A percentile compares a stretch with the other conserved stretches of the same genome.
phyloP scores from a whole-genome alignment of 345 rosid species.

The Syzygium jambos region DNA sequence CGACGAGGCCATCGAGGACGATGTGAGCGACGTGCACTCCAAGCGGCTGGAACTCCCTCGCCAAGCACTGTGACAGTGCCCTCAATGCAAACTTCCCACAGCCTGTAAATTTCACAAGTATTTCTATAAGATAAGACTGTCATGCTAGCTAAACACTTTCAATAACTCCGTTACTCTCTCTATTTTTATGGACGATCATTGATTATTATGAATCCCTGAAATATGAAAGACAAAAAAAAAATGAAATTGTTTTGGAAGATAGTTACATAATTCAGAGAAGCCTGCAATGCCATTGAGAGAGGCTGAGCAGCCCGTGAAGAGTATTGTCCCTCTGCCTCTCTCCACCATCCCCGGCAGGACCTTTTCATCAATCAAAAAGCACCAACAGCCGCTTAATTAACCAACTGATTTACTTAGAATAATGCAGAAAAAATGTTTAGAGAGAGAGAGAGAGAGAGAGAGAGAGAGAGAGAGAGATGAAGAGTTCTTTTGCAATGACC shows the following conservation, averaged over 20 bases:
- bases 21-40: slow-evolving; percentile 92
- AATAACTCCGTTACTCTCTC: background rate
- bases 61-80: slow-evolving; percentile 75
- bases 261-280: slow-evolving; percentile 74
- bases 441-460: background rate
- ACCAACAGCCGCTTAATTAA: background rate
- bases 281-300: slow-evolving; percentile 81
- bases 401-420: background rate
- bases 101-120: slow-evolving; percentile 24
- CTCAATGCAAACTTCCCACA: slow-evolving; percentile 91
- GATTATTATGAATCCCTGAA: background rate
- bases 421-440: background rate
- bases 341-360: slow-evolving; percentile 89
- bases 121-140: no score
- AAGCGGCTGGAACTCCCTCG: slow-evolving; percentile 64
- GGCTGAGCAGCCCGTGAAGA: slow-evolving; percentile 91
- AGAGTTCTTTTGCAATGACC: background rate
- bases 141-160: background rate
- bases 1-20: slow-evolving; percentile 73
- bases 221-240: background rate
- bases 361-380: slow-evolving; percentile 3
- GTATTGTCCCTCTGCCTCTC: slow-evolving; percentile 82
- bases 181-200: background rate
- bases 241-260: background rate
- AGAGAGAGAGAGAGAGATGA: background rate